These are phyloP conservation scores for Lippia alba DNA, from an alignment of 305 asterid species.

Conservation along the genomic window DNA sequence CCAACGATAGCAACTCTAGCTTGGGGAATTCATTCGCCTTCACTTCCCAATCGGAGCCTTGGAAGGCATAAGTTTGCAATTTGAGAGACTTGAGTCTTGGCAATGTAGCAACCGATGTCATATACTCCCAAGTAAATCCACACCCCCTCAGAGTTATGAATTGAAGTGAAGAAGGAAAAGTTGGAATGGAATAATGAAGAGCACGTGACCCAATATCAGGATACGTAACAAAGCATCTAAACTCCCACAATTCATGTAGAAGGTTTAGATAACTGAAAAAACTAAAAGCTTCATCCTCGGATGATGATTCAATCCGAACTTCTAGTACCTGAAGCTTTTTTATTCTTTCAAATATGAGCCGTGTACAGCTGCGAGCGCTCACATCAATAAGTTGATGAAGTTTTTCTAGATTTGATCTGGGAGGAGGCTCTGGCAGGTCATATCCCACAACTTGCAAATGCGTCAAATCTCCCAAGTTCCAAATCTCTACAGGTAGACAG, in stretches of 20 bases:
- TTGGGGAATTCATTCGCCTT: background rate
- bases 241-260: background rate
- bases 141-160: no score
- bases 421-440: background rate
- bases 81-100: background rate
- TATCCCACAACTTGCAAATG: background rate
- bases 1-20: background rate
- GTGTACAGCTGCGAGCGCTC: background rate
- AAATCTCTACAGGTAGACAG: background rate
- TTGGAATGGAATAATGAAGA: no score
- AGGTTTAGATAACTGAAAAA: background rate
- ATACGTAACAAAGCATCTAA: background rate
- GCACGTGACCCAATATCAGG: background rate
- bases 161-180: no score
- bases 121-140: background rate
- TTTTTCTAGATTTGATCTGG: background rate
- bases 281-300: background rate
- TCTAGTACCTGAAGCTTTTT: background rate
- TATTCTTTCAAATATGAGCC: background rate
- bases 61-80: background rate
- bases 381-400: slow-evolving; percentile 24
- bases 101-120: background rate
- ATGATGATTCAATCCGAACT: background rate
- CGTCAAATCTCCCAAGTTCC: background rate
- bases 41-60: background rate